These are phyloP conservation scores for Balakata baccata DNA, from an alignment of 345 rosid genomes.

Conservation along the genomic window DNA sequence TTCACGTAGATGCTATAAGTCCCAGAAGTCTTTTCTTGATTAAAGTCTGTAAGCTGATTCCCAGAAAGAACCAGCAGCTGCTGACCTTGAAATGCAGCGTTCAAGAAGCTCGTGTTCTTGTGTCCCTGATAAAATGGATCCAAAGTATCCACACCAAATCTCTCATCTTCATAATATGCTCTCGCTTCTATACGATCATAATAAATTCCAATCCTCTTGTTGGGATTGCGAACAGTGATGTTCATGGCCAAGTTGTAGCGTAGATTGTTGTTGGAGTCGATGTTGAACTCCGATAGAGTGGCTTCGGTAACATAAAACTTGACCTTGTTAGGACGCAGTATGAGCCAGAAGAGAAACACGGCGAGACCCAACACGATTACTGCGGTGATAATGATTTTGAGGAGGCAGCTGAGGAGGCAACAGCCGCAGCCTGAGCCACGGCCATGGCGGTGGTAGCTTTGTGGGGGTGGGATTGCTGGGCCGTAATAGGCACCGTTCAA, in stretches of 20 bases:
- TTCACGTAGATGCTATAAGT: conserved; percentile 51
- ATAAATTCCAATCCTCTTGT: conserved; percentile 42
- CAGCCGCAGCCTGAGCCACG: conserved; percentile 50
- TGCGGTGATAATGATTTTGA: conserved; percentile 39
- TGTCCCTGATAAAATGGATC: conserved; percentile 73
- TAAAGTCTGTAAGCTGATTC: conserved; percentile 23
- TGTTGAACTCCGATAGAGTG: conserved; percentile 34
- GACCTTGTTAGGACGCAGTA: conserved; percentile 40
- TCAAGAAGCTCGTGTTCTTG: conserved; percentile 58
- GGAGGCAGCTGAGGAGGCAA: conserved; percentile 51
- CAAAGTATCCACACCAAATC: conserved; percentile 32
- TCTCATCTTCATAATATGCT: conserved; percentile 31
- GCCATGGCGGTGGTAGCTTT: conserved; percentile 46
- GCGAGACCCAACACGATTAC: conserved; percentile 37
- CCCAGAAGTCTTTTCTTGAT: conserved; percentile 38
- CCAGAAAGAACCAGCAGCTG: conserved; percentile 29
- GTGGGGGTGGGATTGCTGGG: conserved; percentile 54
- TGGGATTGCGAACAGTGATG: conserved; percentile 39
- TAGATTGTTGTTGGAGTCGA: conserved; percentile 27
- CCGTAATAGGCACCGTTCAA: conserved; percentile 73
- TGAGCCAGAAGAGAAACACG: conserved; percentile 39
- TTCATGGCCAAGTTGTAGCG: conserved; percentile 32
- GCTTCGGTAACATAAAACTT: conserved; percentile 42
- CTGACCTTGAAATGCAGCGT: conserved; percentile 41
- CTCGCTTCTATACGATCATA: conserved; percentile 37